A percentile compares a stretch with the other conserved stretches of the same genome.
These are phyloP conservation scores for Dioscorea cayenensis DNA, from an alignment of 116 monocot genomes.

Conservation along the genomic window DNA sequence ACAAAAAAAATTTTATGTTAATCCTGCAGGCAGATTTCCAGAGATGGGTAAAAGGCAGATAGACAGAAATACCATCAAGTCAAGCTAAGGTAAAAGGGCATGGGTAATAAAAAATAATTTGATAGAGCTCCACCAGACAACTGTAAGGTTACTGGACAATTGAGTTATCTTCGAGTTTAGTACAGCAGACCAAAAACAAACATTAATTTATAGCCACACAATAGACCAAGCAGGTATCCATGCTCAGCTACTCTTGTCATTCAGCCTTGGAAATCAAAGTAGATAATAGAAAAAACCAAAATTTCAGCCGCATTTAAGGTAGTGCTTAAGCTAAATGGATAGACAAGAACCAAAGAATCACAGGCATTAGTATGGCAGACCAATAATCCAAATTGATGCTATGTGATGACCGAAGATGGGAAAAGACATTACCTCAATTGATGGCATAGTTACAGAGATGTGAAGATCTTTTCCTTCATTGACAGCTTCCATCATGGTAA, in stretches of 20 bases:
- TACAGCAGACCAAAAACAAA: background rate
- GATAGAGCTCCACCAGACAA: background rate
- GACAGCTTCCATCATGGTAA: conserved; percentile 90
- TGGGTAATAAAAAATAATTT: too few relatives aligned
- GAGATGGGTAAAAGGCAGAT: too few relatives aligned
- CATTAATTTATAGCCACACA: too few relatives aligned
- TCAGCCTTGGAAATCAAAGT: background rate
- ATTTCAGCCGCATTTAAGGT: background rate
- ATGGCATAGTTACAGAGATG: conserved; percentile 94
- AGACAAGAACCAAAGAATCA: background rate
- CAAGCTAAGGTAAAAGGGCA: too few relatives aligned
- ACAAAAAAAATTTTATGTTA: too few relatives aligned
- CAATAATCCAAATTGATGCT: background rate
- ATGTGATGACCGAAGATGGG: background rate
- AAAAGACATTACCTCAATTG: conserved; percentile 66
- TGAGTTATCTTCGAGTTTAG: background rate
- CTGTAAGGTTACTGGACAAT: background rate
- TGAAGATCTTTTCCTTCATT: conserved; percentile 93
- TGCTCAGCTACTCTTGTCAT: background rate
- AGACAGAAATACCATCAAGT: background rate
- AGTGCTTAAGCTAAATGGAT: background rate
- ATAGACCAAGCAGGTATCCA: background rate
- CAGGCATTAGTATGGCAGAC: background rate
- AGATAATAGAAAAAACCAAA: background rate
- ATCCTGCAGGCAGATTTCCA: too few relatives aligned